A percentile compares a stretch with the other conserved stretches of the same genome.
These are phyloP conservation scores for Musa beccarii DNA, from an alignment of 176 grass and related monocot genomes.

Conservation along the genomic window DNA sequence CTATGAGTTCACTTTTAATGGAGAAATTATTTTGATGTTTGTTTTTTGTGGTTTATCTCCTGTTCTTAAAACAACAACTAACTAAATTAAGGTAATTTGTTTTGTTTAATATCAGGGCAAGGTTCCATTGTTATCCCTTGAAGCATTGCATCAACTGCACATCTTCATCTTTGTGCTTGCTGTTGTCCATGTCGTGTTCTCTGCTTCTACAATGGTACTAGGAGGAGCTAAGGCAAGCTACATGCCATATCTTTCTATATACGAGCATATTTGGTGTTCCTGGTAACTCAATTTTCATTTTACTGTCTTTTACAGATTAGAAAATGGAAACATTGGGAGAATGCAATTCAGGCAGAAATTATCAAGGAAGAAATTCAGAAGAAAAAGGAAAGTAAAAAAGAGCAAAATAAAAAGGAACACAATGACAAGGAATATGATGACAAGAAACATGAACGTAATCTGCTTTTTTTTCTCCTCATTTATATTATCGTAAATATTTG, in stretches of 20 bases:
- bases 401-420: too few species aligned
- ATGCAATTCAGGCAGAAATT: constrained; percentile 26
- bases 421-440: too few species aligned
- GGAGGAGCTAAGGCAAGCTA: constrained; percentile 50
- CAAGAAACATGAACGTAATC: neutral
- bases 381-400: too few species aligned
- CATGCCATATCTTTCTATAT: neutral
- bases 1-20: neutral
- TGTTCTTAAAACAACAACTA: neutral
- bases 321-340: constrained; percentile 57
- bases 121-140: constrained; percentile 51
- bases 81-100: neutral
- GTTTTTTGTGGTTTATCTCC: neutral
- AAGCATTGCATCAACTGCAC: constrained; percentile 74
- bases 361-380: neutral
- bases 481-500: neutral
- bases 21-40: neutral
- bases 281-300: neutral
- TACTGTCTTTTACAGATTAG: constrained; percentile 36
- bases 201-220: constrained; percentile 51
- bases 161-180: constrained; percentile 89
- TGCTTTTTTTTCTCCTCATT: neutral
- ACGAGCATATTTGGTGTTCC: neutral
- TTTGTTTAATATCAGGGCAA: constrained; percentile 33
- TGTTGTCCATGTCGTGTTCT: constrained; percentile 66